These are phyloP conservation scores for Acacia concinna DNA, from an alignment of 331 rosid genomes.

Conservation along the genomic window DNA sequence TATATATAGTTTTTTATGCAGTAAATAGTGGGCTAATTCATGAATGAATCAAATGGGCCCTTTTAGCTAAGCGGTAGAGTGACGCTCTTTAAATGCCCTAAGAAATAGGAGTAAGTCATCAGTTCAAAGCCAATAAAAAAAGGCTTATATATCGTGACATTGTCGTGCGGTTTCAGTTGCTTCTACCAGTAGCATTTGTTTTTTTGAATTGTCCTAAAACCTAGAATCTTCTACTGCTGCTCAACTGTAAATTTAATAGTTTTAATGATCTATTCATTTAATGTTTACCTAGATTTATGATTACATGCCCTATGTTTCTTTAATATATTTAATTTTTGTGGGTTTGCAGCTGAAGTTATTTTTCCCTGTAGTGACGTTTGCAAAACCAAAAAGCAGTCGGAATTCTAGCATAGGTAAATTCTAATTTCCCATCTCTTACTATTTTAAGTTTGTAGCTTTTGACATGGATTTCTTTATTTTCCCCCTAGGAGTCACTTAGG, in stretches of 20 bases:
- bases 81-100: too few relatives aligned
- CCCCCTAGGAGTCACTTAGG: background rate
- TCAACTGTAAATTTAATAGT: background rate
- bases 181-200: constrained; percentile 5
- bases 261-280: constrained; percentile 1
- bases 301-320: constrained; percentile 15
- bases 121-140: too few relatives aligned
- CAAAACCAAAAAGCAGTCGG: constrained; percentile 95
- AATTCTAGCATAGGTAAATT: constrained; percentile 92
- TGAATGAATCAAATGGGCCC: too few relatives aligned
- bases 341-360: constrained; percentile 84
- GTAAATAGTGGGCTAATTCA: too few relatives aligned
- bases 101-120: too few relatives aligned
- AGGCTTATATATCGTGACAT: too few relatives aligned
- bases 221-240: constrained; percentile 16
- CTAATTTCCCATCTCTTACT: constrained; percentile 22
- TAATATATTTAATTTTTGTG: constrained; percentile 27
- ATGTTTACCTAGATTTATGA: constrained; percentile 12
- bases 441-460: background rate
- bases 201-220: constrained; percentile 9
- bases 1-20: too few relatives aligned
- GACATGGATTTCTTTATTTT: background rate
- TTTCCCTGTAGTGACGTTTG: constrained; percentile 88
- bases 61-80: too few relatives aligned
- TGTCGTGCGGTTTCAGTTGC: constrained; percentile 16